Evolutionary conservation across 31 red algal species (phyloP).

Genomic region (Odonthalia washingtoniensis): DNA sequence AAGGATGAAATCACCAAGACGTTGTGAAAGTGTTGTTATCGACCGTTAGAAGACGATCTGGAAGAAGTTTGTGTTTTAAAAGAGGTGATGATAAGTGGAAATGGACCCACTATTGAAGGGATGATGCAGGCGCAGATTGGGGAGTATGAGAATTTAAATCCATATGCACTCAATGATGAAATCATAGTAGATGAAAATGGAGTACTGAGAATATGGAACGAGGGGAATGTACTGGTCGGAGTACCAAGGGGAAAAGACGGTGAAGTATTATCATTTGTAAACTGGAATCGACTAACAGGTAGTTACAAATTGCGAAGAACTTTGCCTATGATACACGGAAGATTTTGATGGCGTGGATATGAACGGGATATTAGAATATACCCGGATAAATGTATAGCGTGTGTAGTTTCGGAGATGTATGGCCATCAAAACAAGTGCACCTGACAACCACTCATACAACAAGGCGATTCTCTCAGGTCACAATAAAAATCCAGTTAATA

Average conservation of each 20-base stretch:
- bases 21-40: slow-evolving; percentile 11
- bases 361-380: neutral
- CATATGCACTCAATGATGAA: neutral
- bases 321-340: neutral
- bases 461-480: neutral
- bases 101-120: neutral
- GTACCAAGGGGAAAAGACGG: neutral
- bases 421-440: neutral
- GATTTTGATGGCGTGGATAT: neutral
- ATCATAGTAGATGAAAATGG: neutral
- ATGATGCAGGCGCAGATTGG: neutral
- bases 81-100: neutral
- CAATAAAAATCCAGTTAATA: neutral
- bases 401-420: neutral
- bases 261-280: neutral
- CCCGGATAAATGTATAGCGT: neutral
- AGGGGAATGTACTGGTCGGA: neutral
- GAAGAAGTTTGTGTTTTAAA: neutral
- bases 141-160: neutral
- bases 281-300: neutral
- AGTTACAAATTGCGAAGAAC: neutral
- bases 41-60: neutral
- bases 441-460: neutral
- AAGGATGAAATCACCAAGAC: neutral
- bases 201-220: neutral